Evolutionary conservation across 2,329 filamentous ascomycete genomes (phyloP), one percentile per base, ranked within the genome.

Genomic region (Massarina eburnea): DNA sequence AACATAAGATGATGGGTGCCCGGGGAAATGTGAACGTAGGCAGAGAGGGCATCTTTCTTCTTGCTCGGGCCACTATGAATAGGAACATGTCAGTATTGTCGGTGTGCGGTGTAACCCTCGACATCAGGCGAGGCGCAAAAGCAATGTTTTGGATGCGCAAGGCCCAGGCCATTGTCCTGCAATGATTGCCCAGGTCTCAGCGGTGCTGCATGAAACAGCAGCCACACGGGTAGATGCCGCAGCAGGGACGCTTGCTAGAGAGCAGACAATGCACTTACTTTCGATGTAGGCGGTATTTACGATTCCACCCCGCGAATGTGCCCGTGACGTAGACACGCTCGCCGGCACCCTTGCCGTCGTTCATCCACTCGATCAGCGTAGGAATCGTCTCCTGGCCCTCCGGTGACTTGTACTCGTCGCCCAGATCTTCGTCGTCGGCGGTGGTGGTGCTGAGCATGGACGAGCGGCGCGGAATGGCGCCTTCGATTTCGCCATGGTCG

Each of bases 1-100:
- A 97, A 99, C 65, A 95, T 92, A 62, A 99, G 80, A 75, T 99
- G 94, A 68, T 99, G 92, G 4, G 94, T 99, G 57, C 94, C 94
- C 3, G 92, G 91, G 12, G 90, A 86, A 47, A 97, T 85, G 64
- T 88, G 85, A 62, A 97, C 83, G 17, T 83, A 85, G 35, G 88
- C 86, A 29, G 87, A 85, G 68, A 91, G 86, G 51, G 84, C 80
- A 41, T 84, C 82, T 43, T 67, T 64, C 50, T 73, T 70, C 47
- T 66, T 64, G 61, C 70, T 73, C 27, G 70, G 69, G 15, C 70
- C 70, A 57, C 70, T 72, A 48, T 35, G 42, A 29, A 34, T 33
- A 51, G 49, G 45, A 37, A 42, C 43, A 57, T 51, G 62, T 67
- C 50, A 64, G 57, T 53, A 56, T 35, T 56, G 57, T 57, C 37